Evolutionary conservation across 495 filamentous ascomycete species (phyloP).

Genomic region (Xylaria nigripes): DNA sequence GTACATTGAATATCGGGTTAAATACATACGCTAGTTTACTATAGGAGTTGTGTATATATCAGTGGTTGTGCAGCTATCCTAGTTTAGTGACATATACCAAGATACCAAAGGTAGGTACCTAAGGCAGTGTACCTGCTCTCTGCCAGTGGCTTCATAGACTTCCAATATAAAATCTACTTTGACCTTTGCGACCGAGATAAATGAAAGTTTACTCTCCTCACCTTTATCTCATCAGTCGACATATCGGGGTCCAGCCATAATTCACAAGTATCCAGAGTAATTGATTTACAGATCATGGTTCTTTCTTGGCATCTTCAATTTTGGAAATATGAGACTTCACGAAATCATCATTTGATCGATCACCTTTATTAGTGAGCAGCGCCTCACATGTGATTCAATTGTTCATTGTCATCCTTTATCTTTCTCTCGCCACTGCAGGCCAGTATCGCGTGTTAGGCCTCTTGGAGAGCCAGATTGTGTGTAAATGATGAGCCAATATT

Average conservation of each 20-base stretch:
- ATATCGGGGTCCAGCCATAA: not conserved
- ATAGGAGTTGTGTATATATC: too few species aligned
- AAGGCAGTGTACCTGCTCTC: too few species aligned
- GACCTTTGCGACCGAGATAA: too few species aligned
- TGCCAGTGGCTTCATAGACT: too few species aligned
- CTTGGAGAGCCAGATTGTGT: not conserved
- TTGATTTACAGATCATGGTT: not conserved
- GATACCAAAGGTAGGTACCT: too few species aligned
- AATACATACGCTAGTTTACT: too few species aligned
- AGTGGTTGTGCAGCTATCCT: too few species aligned
- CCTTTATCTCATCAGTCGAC: not conserved
- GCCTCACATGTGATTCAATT: not conserved
- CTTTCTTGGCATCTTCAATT: not conserved
- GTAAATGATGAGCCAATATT: slow-evolving; percentile 20
- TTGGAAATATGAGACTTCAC: not conserved
- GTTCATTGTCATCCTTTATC: not conserved
- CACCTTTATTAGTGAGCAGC: not conserved
- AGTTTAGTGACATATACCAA: too few species aligned
- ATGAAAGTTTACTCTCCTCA: not conserved
- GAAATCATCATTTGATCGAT: not conserved
- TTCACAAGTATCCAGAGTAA: not conserved
- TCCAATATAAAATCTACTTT: too few species aligned
- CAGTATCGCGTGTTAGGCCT: too few species aligned
- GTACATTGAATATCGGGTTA: too few species aligned
- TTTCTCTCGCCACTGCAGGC: not conserved